These are phyloP conservation scores for Petunia axillaris DNA, from an alignment of 257 asterid species.

Conservation along the genomic window DNA sequence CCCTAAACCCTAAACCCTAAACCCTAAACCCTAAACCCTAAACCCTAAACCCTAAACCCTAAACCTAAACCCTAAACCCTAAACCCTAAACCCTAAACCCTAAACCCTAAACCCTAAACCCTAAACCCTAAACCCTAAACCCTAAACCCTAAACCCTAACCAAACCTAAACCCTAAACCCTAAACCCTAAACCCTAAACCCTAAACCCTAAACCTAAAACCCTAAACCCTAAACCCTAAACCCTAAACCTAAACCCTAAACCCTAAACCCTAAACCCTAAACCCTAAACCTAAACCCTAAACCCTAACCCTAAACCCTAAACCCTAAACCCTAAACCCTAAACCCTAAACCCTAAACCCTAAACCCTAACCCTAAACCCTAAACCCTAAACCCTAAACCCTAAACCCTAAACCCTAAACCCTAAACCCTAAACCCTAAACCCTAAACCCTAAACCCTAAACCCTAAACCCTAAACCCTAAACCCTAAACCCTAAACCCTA, in stretches of 20 bases:
- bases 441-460: slow-evolving; percentile 18
- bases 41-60: slow-evolving; percentile 18
- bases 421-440: slow-evolving; percentile 23
- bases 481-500: slow-evolving; percentile 20
- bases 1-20: slow-evolving; percentile 24
- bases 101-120: slow-evolving; percentile 20
- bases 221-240: slow-evolving; percentile 23
- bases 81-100: slow-evolving; percentile 26
- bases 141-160: not conserved
- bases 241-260: slow-evolving; percentile 17
- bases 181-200: slow-evolving; percentile 23
- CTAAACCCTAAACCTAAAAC: slow-evolving; percentile 5
- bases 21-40: slow-evolving; percentile 22
- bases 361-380: slow-evolving; percentile 23
- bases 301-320: not conserved
- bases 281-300: slow-evolving; percentile 11
- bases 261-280: slow-evolving; percentile 24
- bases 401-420: slow-evolving; percentile 20
- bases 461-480: slow-evolving; percentile 19
- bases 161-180: slow-evolving; percentile 25
- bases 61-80: slow-evolving; percentile 12
- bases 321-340: slow-evolving; percentile 1
- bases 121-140: slow-evolving; percentile 22
- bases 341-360: slow-evolving; percentile 28
- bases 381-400: slow-evolving; percentile 7